Evolutionary conservation across 805 yeast species (phyloP).

Genomic region (Saccharomycopsis fibuligera): DNA sequence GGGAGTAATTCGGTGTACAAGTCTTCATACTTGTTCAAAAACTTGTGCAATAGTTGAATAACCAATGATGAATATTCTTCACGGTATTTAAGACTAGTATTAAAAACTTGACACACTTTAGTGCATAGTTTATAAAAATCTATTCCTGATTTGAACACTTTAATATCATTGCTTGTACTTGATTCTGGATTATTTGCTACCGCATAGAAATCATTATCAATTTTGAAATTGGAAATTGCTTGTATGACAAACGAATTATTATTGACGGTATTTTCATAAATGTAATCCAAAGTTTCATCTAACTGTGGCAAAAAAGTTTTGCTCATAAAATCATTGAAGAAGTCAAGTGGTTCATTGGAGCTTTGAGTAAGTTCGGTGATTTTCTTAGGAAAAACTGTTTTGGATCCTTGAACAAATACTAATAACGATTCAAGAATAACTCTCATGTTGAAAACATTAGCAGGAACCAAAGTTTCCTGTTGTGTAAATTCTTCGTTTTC

Average conservation of each 20-base stretch:
- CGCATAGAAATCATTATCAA: constrained; percentile 23
- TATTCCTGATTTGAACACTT: constrained; percentile 37
- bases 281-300: constrained; percentile 44
- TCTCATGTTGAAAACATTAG: constrained; percentile 74
- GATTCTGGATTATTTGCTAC: background rate
- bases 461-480: constrained; percentile 60
- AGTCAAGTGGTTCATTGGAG: constrained; percentile 32
- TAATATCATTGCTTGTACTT: constrained; percentile 18
- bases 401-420: constrained; percentile 57
- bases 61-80: constrained; percentile 45
- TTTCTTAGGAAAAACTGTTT: constrained; percentile 33
- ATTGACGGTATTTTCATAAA: constrained; percentile 44
- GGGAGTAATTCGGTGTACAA: constrained; percentile 28
- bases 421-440: constrained; percentile 68
- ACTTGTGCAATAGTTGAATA: constrained; percentile 31
- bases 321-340: constrained; percentile 61
- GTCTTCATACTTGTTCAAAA: constrained; percentile 32
- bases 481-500: constrained; percentile 53
- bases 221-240: constrained; percentile 19
- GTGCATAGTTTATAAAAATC: constrained; percentile 43
- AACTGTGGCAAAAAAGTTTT: constrained; percentile 58
- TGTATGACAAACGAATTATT: constrained; percentile 29
- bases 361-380: constrained; percentile 20
- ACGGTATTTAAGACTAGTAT: constrained; percentile 54
- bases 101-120: constrained; percentile 45